Base-by-base conservation (phyloP, 192 early-diverging fungal species). In the Geranomyces variabilis region DNA sequence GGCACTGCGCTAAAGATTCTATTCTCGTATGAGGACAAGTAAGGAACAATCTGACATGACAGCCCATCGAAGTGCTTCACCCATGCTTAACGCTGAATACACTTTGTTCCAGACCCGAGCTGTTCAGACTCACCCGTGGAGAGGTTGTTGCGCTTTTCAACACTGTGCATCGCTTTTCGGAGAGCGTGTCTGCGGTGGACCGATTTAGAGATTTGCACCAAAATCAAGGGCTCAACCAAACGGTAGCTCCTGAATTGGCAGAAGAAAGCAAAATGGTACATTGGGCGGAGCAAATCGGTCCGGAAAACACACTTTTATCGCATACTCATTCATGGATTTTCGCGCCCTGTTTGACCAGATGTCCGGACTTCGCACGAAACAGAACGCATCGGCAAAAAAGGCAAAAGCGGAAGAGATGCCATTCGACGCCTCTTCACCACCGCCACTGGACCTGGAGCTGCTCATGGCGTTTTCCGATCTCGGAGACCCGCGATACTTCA, bases 1-100 rank as follows among this genome's bases (percentile, higher is more conserved):
- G 98, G 91, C 61, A 95, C 96, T 0, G 98, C 96, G 1, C 84
- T 99, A 45, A 99, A 99, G 79, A 81, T 96, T 19, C 82, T 99
- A 53, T 98, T 99, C 78, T 93, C 94, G 6, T 93, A 92, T 76
- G 91, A 88, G 22, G 93, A 97, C 51, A 84, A 86, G 60, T 81
- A 76, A 0, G 80, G 85, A 63, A 51, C 69, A 53, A 55, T 15
- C 44, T 44, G 49, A 7, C 51, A 62, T 49, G 24, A 31, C n/a
- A 17, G 6, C 48, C 59, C 26, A 33, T n/a, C n/a, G n/a, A n/a
- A n/a, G n/a, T n/a, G 12, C n/a, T 30, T 46, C 2, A 71, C 51
- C 3, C 19, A 47, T 13, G 4, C 26, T 66, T 46, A 19, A 13
- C 2, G 29, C 70, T 30, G 46, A 41, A 55, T 28, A 48, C 33